Percentiles rank a stretch among this genome's conserved stretches.
Evolutionary conservation across 2,329 filamentous ascomycete species (phyloP).

Genomic region (Colletotrichum orbiculare): DNA sequence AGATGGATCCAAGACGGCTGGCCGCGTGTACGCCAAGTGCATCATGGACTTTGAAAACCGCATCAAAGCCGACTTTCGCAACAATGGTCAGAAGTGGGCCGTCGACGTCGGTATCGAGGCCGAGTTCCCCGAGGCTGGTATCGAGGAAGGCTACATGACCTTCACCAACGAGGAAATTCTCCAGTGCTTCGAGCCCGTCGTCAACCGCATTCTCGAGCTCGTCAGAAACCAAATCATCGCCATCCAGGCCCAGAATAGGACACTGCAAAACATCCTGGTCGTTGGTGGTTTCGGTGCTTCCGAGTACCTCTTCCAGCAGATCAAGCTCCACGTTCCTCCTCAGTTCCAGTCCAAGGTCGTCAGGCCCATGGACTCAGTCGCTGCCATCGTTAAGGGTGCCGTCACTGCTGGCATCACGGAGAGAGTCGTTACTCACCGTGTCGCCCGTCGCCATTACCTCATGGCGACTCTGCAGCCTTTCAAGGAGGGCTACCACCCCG

Average conservation of each 20-base stretch:
- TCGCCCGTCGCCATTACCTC: constrained; percentile 96
- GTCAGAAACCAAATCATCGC: constrained; percentile 99
- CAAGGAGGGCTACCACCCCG: constrained; percentile 98
- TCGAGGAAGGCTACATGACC: constrained; percentile 99
- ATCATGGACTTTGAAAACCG: constrained; percentile 99
- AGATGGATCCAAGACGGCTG: constrained; percentile 96
- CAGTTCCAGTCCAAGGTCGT: constrained; percentile 99
- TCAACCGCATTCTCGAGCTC: constrained; percentile 95
- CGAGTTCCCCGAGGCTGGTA: constrained; percentile 96
- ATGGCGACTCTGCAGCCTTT: constrained; percentile 99
- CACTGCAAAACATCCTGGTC: constrained; percentile 94
- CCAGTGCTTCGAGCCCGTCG: constrained; percentile 98
- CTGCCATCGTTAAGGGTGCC: constrained; percentile 97
- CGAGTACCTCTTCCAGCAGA: constrained; percentile 99
- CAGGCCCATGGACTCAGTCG: constrained; percentile 97
- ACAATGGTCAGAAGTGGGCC: constrained; percentile 99
- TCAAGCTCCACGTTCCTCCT: constrained; percentile 96
- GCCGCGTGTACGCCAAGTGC: constrained; percentile 97
- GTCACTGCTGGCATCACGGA: constrained; percentile 98
- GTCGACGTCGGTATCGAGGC: constrained; percentile 99
- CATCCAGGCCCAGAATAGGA: constrained; percentile 95
- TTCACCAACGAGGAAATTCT: constrained; percentile 99
- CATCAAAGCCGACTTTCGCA: constrained; percentile 99
- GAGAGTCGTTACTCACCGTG: constrained; percentile 94
- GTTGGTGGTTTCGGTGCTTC: constrained; percentile 98